These are phyloP conservation scores for Penicillium diatomitis DNA, from an alignment of 495 filamentous ascomycete species.

Conservation along the genomic window DNA sequence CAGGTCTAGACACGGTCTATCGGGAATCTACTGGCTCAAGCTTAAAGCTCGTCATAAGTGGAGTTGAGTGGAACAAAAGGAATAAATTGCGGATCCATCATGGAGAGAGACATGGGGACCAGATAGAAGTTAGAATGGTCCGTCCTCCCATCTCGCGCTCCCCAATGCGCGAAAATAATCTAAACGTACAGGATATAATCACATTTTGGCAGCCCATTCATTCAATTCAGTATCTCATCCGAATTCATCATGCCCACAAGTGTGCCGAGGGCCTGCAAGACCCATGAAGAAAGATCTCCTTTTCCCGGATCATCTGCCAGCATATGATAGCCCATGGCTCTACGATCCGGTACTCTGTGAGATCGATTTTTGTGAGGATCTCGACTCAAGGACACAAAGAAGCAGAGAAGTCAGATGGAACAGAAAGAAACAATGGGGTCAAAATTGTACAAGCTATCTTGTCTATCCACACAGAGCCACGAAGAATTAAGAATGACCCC, in stretches of 20 bases:
- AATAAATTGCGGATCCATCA: slow-evolving; percentile 26
- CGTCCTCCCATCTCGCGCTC: slow-evolving; percentile 25
- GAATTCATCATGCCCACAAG: background rate
- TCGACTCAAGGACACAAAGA: slow-evolving; percentile 8
- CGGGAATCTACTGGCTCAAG: slow-evolving; percentile 2
- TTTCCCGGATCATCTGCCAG: slow-evolving; percentile 10
- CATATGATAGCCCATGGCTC: slow-evolving; percentile 15
- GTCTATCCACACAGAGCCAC: slow-evolving; percentile 45
- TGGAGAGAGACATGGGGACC: slow-evolving; percentile 23
- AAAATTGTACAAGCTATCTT: slow-evolving; percentile 49
- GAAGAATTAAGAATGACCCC: slow-evolving; percentile 34
- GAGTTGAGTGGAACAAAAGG: slow-evolving; percentile 16
- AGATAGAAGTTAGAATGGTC: slow-evolving; percentile 18
- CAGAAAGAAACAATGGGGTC: slow-evolving; percentile 41
- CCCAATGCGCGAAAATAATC: slow-evolving; percentile 34
- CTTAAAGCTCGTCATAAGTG: background rate
- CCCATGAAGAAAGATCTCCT: slow-evolving; percentile 1
- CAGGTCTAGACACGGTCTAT: background rate
- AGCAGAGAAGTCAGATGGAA: slow-evolving; percentile 12
- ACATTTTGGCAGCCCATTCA: slow-evolving; percentile 28
- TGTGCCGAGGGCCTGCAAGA: background rate
- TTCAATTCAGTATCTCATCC: background rate
- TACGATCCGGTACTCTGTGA: slow-evolving; percentile 17
- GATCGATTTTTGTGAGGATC: slow-evolving; percentile 1
- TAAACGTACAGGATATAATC: slow-evolving; percentile 46